Base-by-base conservation (phyloP, 148 eudicot species). In the Camellia sinensis region DNA sequence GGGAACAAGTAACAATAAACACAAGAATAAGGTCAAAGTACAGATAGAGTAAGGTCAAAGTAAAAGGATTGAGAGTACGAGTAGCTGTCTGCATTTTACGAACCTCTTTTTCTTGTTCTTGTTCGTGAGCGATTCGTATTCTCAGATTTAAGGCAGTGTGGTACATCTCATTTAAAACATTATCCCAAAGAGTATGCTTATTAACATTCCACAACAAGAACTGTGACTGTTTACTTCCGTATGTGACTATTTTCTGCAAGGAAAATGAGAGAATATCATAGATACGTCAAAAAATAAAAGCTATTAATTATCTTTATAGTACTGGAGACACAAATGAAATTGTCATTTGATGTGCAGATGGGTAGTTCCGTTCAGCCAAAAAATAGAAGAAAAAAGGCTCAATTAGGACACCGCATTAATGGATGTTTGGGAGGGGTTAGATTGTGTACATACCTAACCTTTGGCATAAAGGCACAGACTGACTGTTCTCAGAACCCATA, bases 131-230 rank as follows among this genome's bases (percentile, higher is more conserved):
- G 71, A 59, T 64, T 45, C 98, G 86, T 22, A 95, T 64, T 76
- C 83, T 83, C 82, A 95, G 81, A 89, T 95, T 95, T 68, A 93
- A 87, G 60, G 91, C 97, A 83, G 94, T 90, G 84, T 95, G 98
- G 84, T 86, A 92, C 87, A 93, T 86, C 83, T 95, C 98, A 86
- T 95, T 94, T 78, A 95, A 81, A 87, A 93, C 87, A 73, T 87
- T 87, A 57, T 74, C 83, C 90, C 91, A 80, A 59, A 95, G 87
- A 62, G 81, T 65, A 50, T 81, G 77, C 72, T 86, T 86, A 79
- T 89, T 89, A 65, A 89, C 82, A 62, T 86, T 88, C 95, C 98
- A 95, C 72, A 82, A 80, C 65, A 87, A 73, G 76, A 83, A 77
- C 21, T 82, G 83, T 19, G 89, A 2, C 54, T 84, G 90, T 69